Evolutionary conservation across 106 monocot species (phyloP), one percentile per base, ranked within the genome.

Genomic region (Platanthera zijinensis): DNA sequence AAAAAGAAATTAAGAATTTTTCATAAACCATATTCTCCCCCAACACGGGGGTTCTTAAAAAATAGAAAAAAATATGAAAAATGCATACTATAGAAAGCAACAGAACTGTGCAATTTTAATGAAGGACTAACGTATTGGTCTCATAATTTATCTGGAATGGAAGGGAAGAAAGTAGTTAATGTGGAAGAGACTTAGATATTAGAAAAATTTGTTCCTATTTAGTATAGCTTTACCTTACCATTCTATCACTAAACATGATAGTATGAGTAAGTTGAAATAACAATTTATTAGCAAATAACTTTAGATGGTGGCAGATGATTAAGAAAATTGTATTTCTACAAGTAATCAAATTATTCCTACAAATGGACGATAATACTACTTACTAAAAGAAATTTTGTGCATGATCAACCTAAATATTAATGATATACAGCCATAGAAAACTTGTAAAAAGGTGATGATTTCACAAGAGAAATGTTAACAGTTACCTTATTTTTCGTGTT

Each of bases 401-500:
- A 39, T 10, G 14, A 39, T 39, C 45, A 68, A 63, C 68, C 14
- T 13, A 18, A 62, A 9, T 18, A 2, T 32, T 32, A 17, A 70
- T n/a, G 2, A 70, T 15, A 70, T 25, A 10, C 70, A 48, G 10
- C 3, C 30, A 8, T 6, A 70, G 1, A 70, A 70, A 47, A 70
- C 45, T 70, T n/a, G 48, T 47, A 17, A 70, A 48, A 47, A 48
- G 25, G 32, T 3, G 8, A 25, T 39, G 39, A 7, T 48, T 48
- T 9, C 0, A 48, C 18, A 71, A 71, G 48, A 5, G 5, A 48
- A 48, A 17, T 48, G 47, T 11, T 32, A 19, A 72, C 3, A 25
- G 6, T 47, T 77, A 94, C 99, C 99, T 88, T 90, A 99, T 92
- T 78, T 99, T 99, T 5, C 99, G 91, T 57, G 99, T 82, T 78